Evolutionary conservation across 495 filamentous ascomycete genomes (phyloP), one percentile per base, ranked within the genome.

Genomic region (Peziza echinospora): DNA sequence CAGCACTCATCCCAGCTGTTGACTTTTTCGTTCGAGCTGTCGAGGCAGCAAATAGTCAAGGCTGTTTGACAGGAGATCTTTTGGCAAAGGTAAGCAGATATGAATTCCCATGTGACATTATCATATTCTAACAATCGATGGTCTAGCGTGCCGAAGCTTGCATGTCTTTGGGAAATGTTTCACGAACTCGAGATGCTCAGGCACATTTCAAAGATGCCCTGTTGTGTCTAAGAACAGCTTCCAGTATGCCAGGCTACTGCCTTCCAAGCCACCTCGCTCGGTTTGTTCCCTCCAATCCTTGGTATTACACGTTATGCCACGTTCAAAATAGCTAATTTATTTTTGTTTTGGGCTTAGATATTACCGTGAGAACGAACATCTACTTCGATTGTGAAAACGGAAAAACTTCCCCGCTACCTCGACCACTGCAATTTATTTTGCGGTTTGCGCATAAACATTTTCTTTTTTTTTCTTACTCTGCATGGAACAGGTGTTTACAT

Each of bases 81-180:
- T 53, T 70, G 30, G 55, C 59, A 21, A 50, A 54, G n/a, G 69
- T 72, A 54, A 52, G 63, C 60, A n/a, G n/a, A n/a, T n/a, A n/a
- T n/a, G n/a, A 10, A 47, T 24, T 26, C 37, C 23, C 6, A 48
- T 2, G 9, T 26, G 5, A 25, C 21, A 26, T 50, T 5, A 22
- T 22, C 21, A 28, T 34, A 37, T 39, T 24, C 43, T 39, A 48
- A 40, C 34, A 54, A 37, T 17, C 30, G n/a, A 5, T 44, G 19
- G 16, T 16, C 47, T 50, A 71, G 69, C 60, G 64, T 24, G 69
- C 69, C 1, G 68, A 71, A 57, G 65, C 69, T 24, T 67, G 63
- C 51, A 72, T 72, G 63, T 66, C 62, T 39, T 53, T 71, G 9
- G 69, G 69, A 23, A 71, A 71, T 50, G 67, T 70, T 8, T 68